phyloP scores from a whole-genome alignment of 768 basidiomycete genomes.

The Rhodotorula toruloides region DNA sequence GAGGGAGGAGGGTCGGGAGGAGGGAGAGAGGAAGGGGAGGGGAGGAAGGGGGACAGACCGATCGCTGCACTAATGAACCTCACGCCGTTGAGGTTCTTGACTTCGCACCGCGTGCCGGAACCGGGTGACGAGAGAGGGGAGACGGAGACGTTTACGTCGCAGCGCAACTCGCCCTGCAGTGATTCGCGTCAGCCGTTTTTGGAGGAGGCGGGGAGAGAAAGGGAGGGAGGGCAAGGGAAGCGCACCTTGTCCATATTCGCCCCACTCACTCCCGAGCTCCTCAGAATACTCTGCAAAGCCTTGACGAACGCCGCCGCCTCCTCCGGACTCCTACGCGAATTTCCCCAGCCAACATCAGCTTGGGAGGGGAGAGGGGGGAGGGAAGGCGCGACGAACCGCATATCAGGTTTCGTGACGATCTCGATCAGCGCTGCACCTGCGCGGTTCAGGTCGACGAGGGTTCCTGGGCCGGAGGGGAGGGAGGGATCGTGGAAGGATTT shows the following conservation, averaged over 20 bases:
- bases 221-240: neutral
- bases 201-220: neutral
- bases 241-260: conserved; percentile 93
- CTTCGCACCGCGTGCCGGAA: conserved; percentile 75
- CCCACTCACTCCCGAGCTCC: conserved; percentile 80
- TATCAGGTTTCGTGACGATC: conserved; percentile 89
- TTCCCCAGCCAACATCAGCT: neutral
- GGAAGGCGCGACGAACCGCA: conserved; percentile 53
- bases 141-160: conserved; percentile 92
- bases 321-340: conserved; percentile 61
- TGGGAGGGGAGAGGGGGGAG: neutral
- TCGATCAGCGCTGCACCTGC: conserved; percentile 88
- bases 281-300: conserved; percentile 70
- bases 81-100: conserved; percentile 93
- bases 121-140: conserved; percentile 52
- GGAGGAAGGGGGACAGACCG: conserved; percentile 51
- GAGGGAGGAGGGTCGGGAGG: neutral
- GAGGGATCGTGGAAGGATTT: conserved; percentile 59
- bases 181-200: neutral
- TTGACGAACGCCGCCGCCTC: conserved; percentile 84
- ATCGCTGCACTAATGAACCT: conserved; percentile 79
- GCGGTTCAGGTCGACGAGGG: conserved; percentile 79
- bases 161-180: conserved; percentile 77
- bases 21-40: neutral
- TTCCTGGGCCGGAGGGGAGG: conserved; percentile 46